Conservation (phyloP, 140 eudicot genomes). For the Senecio squalidus region DNA sequence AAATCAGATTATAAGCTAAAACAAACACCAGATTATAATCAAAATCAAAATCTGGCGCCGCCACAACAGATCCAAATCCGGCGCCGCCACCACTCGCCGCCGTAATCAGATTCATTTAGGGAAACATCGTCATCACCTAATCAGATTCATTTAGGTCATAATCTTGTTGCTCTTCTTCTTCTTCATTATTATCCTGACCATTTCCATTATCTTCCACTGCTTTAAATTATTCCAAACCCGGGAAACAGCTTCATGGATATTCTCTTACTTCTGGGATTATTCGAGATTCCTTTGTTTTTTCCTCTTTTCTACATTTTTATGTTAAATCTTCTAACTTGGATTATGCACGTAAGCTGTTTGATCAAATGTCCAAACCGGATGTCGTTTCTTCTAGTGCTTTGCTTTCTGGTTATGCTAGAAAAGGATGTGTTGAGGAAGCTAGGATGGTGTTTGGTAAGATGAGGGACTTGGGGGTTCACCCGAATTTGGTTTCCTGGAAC, state of each 20-base stretch:
- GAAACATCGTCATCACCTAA: too few species aligned
- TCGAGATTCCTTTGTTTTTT: constrained; percentile 54
- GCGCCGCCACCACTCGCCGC: too few species aligned
- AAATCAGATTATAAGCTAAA: too few species aligned
- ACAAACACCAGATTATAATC: too few species aligned
- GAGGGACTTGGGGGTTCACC: constrained; percentile 45
- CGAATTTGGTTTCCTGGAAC: constrained; percentile 77
- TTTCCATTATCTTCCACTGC: too few species aligned
- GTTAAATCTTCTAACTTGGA: constrained; percentile 36
- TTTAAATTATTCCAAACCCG: constrained; percentile 23
- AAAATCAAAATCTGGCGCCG: too few species aligned
- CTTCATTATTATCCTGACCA: too few species aligned
- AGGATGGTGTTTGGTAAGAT: constrained; percentile 40
- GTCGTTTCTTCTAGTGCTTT: constrained; percentile 70
- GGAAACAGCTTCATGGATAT: constrained; percentile 68
- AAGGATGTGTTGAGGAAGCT: constrained; percentile 44
- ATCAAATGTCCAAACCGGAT: constrained; percentile 54
- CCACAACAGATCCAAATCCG: too few species aligned
- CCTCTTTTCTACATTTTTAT: constrained; percentile 67
- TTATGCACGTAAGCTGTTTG: constrained; percentile 56
- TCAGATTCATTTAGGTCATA: too few species aligned
- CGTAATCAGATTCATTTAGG: too few species aligned
- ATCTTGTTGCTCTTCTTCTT: too few species aligned
- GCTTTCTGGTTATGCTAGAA: constrained; percentile 74
- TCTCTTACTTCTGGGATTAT: constrained; percentile 39